Conservation (phyloP, 805 yeast species). For the Nakazawaea peltata region DNA sequence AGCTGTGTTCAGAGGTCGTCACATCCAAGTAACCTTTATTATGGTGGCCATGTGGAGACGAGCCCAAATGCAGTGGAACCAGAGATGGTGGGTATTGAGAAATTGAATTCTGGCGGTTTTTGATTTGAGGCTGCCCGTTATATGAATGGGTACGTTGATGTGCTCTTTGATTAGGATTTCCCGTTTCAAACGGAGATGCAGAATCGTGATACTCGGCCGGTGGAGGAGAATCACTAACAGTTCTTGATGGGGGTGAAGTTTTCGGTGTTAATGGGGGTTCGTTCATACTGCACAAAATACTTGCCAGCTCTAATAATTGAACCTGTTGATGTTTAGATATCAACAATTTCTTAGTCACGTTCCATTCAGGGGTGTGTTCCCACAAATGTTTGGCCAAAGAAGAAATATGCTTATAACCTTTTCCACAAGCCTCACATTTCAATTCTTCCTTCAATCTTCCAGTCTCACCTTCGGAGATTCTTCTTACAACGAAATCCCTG, state of each 20-base stretch:
- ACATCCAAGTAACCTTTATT: too few relatives aligned
- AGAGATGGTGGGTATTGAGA: constrained; percentile 42
- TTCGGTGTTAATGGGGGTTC: constrained; percentile 20
- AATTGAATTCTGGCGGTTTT: constrained; percentile 31
- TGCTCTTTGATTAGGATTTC: constrained; percentile 2
- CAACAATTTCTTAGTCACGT: constrained; percentile 68
- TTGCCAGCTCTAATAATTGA: constrained; percentile 71
- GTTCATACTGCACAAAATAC: constrained; percentile 70
- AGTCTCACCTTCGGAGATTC: constrained; percentile 81
- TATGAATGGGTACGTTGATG: constrained; percentile 9
- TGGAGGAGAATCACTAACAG: constrained; percentile 4
- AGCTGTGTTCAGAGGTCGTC: too few relatives aligned
- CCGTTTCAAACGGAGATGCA: constrained; percentile 10
- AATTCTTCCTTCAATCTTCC: constrained; percentile 79
- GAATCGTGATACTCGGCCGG: constrained; percentile 8
- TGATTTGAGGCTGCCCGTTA: too few relatives aligned
- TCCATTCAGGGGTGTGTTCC: constrained; percentile 97
- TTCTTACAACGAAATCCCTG: constrained; percentile 69
- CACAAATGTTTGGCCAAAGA: constrained; percentile 84
- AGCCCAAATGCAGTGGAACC: too few relatives aligned
- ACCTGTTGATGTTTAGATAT: constrained; percentile 88
- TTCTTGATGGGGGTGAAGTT: constrained; percentile 6
- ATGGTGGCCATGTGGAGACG: too few relatives aligned
- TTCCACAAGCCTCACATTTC: constrained; percentile 86
- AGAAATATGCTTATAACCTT: constrained; percentile 82